A percentile compares a stretch with the other conserved stretches of the same genome.
Evolutionary conservation across 345 rosid species (phyloP).

Genomic region (Eucalyptus dawsonii): DNA sequence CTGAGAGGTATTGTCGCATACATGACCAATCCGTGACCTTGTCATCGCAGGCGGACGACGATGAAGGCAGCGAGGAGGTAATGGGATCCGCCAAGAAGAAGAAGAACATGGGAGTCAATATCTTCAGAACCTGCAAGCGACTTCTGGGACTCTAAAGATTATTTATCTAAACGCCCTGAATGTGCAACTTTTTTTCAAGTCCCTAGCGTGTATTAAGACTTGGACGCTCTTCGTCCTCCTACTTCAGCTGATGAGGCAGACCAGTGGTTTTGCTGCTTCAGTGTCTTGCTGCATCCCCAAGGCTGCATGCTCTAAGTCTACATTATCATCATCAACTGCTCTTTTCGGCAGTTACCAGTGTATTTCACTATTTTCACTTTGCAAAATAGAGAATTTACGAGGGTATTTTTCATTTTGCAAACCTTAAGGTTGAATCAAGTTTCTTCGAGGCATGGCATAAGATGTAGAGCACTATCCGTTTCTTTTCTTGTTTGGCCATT

Average conservation of each 20-base stretch:
- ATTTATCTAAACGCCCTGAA: not conserved
- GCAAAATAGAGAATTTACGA: not conserved
- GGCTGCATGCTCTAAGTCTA: not conserved
- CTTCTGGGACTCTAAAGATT: conserved; percentile 44
- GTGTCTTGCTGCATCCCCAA: not conserved
- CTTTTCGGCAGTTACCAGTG: not conserved
- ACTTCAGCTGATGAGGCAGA: not conserved
- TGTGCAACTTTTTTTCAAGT: not conserved
- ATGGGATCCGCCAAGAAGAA: conserved; percentile 27
- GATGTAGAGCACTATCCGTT: not conserved
- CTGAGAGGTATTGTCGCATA: conserved; percentile 73
- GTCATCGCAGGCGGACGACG: conserved; percentile 31
- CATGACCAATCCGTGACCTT: conserved; percentile 50
- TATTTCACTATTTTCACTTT: not conserved
- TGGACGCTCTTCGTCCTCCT: not conserved
- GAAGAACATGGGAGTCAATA: conserved; percentile 30
- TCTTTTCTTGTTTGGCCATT: not conserved
- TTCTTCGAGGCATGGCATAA: not conserved
- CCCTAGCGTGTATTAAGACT: not conserved
- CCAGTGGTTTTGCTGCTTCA: not conserved
- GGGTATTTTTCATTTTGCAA: not conserved
- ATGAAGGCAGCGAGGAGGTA: conserved; percentile 5
- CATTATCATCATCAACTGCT: not conserved
- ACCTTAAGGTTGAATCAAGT: not conserved
- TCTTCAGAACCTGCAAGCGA: conserved; percentile 71